Conservation (phyloP, 169 alveolate genomes). For the Cryptosporidium baileyi region DNA sequence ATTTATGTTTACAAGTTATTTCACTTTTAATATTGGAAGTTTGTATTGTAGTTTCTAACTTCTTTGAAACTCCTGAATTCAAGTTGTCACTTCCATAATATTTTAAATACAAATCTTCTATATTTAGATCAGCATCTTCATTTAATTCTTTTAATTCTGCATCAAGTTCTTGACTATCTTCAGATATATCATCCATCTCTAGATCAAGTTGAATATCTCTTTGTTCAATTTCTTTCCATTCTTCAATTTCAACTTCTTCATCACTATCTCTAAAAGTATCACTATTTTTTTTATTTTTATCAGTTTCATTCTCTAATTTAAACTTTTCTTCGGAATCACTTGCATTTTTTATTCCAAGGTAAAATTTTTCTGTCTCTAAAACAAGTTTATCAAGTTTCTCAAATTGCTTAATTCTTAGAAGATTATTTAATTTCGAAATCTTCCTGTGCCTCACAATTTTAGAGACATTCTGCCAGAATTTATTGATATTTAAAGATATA, state of each 20-base stretch:
- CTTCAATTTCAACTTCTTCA: not conserved
- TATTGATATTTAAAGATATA: conserved; percentile 8
- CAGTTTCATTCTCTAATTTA: conserved; percentile 15
- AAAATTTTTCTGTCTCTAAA: conserved; percentile 9
- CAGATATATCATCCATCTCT: conserved; percentile 52
- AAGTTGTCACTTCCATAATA: conserved; percentile 3
- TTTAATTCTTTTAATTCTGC: conserved; percentile 70
- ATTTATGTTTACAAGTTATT: conserved; percentile 13
- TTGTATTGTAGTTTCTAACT: not conserved
- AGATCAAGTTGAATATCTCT: conserved; percentile 52
- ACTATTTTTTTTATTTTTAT: conserved; percentile 1
- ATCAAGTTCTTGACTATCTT: conserved; percentile 38
- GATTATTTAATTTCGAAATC: conserved; percentile 20
- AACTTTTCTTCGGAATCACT: not conserved
- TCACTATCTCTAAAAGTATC: not conserved
- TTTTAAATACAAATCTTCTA: conserved; percentile 40
- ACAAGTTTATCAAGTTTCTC: conserved; percentile 64
- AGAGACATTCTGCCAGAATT: conserved; percentile 38
- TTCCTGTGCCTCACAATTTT: conserved; percentile 50
- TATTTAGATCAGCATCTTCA: conserved; percentile 63
- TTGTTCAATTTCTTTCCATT: conserved; percentile 41
- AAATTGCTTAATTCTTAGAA: conserved; percentile 33
- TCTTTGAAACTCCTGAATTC: not conserved
- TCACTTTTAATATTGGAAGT: not conserved
- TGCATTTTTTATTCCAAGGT: not conserved